A percentile compares a stretch with the other conserved stretches of the same genome.
These are phyloP conservation scores for Benincasa hispida DNA, from an alignment of 306 rosid species.

Conservation along the genomic window DNA sequence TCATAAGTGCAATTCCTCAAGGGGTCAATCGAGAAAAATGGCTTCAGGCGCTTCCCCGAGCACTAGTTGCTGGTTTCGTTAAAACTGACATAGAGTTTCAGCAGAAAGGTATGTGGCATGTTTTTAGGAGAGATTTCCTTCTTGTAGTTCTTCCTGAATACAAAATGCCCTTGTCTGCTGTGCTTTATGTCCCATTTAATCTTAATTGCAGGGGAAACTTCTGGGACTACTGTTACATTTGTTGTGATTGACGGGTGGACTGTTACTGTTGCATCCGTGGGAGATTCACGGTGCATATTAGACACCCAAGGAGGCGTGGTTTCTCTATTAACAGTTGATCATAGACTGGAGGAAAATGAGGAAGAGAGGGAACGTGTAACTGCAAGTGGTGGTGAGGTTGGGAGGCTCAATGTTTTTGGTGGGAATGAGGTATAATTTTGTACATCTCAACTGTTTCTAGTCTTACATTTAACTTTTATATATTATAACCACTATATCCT, in stretches of 20 bases:
- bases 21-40: slow-evolving; percentile 82
- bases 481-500: neutral
- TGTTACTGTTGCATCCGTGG: slow-evolving; percentile 94
- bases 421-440: slow-evolving; percentile 65
- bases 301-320: slow-evolving; percentile 91
- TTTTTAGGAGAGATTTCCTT: neutral
- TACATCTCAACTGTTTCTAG: slow-evolving; percentile 9
- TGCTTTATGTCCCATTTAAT: slow-evolving; percentile 8
- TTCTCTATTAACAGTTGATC: slow-evolving; percentile 92
- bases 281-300: slow-evolving; percentile 95
- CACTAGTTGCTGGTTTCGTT: slow-evolving; percentile 90
- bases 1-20: slow-evolving; percentile 88
- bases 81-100: slow-evolving; percentile 98
- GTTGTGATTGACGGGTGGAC: slow-evolving; percentile 93
- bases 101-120: slow-evolving; percentile 49
- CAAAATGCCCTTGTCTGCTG: neutral
- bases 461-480: neutral
- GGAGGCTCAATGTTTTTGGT: slow-evolving; percentile 88
- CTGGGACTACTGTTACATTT: slow-evolving; percentile 97
- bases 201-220: slow-evolving; percentile 72
- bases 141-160: neutral
- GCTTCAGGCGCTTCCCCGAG: slow-evolving; percentile 97
- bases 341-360: slow-evolving; percentile 86
- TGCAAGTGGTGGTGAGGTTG: slow-evolving; percentile 99
- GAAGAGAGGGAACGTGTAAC: slow-evolving; percentile 97